Evolutionary conservation across 129 eudicot species (phyloP).

Genomic region (Pittosporum tobira): DNA sequence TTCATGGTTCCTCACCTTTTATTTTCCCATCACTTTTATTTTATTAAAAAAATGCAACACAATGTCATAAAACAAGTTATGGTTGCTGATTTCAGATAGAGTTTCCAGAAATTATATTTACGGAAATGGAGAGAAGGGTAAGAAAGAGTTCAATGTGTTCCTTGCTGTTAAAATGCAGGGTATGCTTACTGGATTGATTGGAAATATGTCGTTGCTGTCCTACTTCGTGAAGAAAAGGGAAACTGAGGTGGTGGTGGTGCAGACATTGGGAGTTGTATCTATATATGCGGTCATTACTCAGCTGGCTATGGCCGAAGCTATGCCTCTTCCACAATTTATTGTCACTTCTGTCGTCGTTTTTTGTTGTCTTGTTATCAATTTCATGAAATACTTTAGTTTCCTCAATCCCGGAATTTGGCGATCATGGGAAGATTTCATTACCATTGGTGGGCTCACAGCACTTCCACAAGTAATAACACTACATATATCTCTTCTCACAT

Average conservation of each 20-base stretch:
- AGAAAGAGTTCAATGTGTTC: not conserved
- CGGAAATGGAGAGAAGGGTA: no score
- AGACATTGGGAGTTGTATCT: constrained; percentile 77
- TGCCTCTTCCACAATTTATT: constrained; percentile 74
- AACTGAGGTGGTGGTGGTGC: constrained; percentile 78
- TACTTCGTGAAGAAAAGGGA: constrained; percentile 91
- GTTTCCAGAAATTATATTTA: no score
- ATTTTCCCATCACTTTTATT: no score
- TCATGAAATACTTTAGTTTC: constrained; percentile 58
- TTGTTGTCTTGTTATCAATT: constrained; percentile 62
- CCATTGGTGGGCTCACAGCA: constrained; percentile 79
- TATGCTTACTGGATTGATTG: constrained; percentile 90
- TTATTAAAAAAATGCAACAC: no score
- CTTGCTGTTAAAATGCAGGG: constrained; percentile 40
- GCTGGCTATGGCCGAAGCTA: constrained; percentile 87
- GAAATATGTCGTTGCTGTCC: constrained; percentile 76
- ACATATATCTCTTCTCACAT: not conserved
- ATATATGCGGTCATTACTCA: constrained; percentile 68
- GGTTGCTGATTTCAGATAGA: no score
- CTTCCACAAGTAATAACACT: constrained; percentile 72
- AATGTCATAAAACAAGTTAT: no score
- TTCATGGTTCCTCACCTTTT: no score
- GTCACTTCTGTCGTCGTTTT: constrained; percentile 63
- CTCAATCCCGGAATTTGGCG: constrained; percentile 56
- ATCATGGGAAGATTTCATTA: constrained; percentile 93